Evolutionary conservation across 1,284 basidiomycete genomes (phyloP), one percentile per base, ranked within the genome.

Genomic region (Malassezia sp.): DNA sequence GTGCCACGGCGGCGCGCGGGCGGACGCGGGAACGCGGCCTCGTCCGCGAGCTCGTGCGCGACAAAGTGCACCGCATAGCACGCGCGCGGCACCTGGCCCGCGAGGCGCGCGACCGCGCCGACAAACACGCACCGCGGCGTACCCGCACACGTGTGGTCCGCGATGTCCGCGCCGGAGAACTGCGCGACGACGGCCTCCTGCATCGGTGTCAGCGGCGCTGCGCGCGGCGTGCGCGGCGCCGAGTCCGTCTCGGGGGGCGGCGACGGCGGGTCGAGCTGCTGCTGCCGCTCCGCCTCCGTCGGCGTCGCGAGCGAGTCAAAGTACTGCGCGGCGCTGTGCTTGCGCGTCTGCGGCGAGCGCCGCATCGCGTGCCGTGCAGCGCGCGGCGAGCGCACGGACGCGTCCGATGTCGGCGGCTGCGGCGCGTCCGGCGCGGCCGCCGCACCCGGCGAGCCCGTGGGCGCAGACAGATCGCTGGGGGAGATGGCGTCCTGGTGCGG

Each of bases 91-190:
- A 57, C 46, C 10, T 29, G 11, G 5, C 14, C 20, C 4, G 4
- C 3, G 6, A 8, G 11, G 37, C 52, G 42, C 27, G 54, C 49
- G 21, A 56, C 53, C 0, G 56, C 56, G 8, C 53, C 56, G 15
- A 58, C 58, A 49, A 63, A 63, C n/a, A 61, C 55, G 6, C 56
- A 48, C 30, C 56, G 57, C 3, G 57, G 53, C 22, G 53, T 52
- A 8, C 57, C 57, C 10, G 39, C 42, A 49, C 61, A 63, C n/a
- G 40, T 24, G 23, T 63, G 61, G 28, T 63, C 61, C n/a, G 35
- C 43, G 50, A 63, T 30, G 18, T 49, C 37, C 29, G 49, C 50
- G 11, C 52, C 40, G 0, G 55, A 38, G 39, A 63, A 63, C 37
- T 63, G 58, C 26, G 49, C 49, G 40, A 56, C 52, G 35, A 60